phyloP scores from a whole-genome alignment of 2,329 filamentous ascomycete genomes.

The Pyrenophora graminea region DNA sequence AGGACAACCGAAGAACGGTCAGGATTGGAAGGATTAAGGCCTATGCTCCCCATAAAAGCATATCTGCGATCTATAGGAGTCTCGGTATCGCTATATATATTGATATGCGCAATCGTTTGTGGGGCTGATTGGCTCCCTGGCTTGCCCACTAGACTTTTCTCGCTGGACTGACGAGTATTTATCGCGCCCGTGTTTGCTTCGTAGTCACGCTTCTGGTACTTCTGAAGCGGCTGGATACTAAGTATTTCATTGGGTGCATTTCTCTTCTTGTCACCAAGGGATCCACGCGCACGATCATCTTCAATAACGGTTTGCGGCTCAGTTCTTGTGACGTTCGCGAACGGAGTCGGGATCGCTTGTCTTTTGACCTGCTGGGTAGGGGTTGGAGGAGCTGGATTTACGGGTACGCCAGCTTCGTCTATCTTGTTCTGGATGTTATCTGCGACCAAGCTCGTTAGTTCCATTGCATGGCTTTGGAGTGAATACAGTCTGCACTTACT shows the following conservation, averaged over 20 bases:
- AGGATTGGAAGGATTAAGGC: neutral
- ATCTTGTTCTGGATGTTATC: neutral
- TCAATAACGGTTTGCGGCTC: neutral
- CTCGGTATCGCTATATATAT: neutral
- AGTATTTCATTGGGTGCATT: neutral
- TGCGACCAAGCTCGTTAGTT: neutral
- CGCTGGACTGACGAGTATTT: neutral
- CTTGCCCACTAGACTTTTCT: slow-evolving; percentile 9
- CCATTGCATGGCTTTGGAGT: neutral
- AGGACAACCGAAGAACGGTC: slow-evolving; percentile 6
- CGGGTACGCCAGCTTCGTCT: no score
- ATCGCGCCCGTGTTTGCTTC: slow-evolving; percentile 1
- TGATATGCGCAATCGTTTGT: slow-evolving; percentile 12
- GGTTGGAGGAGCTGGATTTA: no score
- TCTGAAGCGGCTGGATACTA: neutral
- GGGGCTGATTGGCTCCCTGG: slow-evolving; percentile 4
- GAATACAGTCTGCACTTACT: neutral
- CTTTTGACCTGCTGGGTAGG: neutral
- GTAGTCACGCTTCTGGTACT: slow-evolving; percentile 7
- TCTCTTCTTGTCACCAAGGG: neutral
- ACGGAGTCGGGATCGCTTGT: neutral
- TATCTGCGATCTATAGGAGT: neutral
- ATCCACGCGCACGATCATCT: neutral
- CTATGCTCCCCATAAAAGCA: neutral
- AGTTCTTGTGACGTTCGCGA: neutral